phyloP scores from a whole-genome alignment of 75 land plant genomes.

The Cunninghamia lanceolata region DNA sequence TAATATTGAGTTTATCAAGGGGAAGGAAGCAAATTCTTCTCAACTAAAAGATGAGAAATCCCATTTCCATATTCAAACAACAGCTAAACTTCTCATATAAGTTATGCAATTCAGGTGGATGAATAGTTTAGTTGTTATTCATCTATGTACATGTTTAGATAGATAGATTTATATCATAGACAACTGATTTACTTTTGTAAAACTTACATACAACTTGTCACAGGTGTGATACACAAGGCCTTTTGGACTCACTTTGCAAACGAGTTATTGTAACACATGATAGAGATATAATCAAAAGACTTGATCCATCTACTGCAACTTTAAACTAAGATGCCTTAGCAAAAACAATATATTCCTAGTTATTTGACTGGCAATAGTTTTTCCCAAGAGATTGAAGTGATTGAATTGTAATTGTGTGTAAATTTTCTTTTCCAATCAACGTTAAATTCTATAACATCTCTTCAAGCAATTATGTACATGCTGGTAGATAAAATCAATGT shows the following conservation, averaged over 20 bases:
- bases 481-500: constrained; percentile 86
- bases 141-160: not conserved
- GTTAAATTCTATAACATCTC: not conserved
- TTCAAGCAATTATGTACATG: constrained; percentile 30
- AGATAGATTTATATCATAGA: not conserved
- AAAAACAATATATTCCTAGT: constrained; percentile 83
- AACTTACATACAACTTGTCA: not conserved
- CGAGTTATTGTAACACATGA: constrained; percentile 92
- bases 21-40: constrained; percentile 75
- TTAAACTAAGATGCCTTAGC: constrained; percentile 94
- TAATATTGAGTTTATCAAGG: constrained; percentile 65
- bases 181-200: not conserved
- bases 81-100: constrained; percentile 74
- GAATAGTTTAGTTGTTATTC: not conserved
- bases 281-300: constrained; percentile 73
- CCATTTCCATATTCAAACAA: constrained; percentile 51
- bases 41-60: constrained; percentile 65
- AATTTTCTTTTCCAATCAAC: not conserved
- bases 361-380: constrained; percentile 86
- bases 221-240: constrained; percentile 79
- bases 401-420: not conserved
- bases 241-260: constrained; percentile 72
- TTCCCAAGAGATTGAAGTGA: not conserved
- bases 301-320: constrained; percentile 41
- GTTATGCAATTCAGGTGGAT: not conserved